Base-by-base conservation (phyloP, 768 basidiomycete species). In the Leucosporidium creatinivorum region DNA sequence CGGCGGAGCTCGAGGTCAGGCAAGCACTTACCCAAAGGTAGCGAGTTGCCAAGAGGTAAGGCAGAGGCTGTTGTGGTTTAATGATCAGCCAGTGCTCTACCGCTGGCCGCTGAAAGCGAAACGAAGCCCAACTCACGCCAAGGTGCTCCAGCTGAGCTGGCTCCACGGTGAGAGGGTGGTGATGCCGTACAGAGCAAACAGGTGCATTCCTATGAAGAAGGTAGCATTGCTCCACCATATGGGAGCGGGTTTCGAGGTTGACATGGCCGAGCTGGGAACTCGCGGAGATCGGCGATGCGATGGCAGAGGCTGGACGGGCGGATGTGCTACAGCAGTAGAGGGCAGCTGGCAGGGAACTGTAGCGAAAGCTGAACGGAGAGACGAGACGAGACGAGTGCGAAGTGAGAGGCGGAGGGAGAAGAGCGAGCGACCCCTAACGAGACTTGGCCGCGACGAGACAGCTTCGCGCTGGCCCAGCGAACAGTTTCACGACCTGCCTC, bases 41-140 rank as follows among this genome's bases (percentile, higher is more conserved):
- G 87, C 85, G 19, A 86, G 75, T 75, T 89, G 88, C 87, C 87
- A 89, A 6, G 83, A 78, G 12, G 84, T 62, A 63, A 66, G 26
- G 39, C 57, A 58, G n/a, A 66, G 36, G 33, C 51, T 54, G n/a
- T 21, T 21, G 56, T 2, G 51, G 51, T 26, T 19, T 17, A 26
- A 28, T 18, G 25, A 26, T 60, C 26, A 60, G 59, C 59, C 17
- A 13, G 39, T 8, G 39, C 39, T 44, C 39, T 44, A 17, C 39
- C 39, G 50, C 49, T 52, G 30, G n/a, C 18, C 17, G 18, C 51
- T 21, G 2, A 9, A 26, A 17, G 31, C 30, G 21, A 5, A 18
- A 17, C 25, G 50, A n/a, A 31, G 48, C 30, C 17, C 25, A 15
- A 44, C 54, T 51, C 23, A 61, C 65, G n/a, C 33, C 18, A 21